These are phyloP conservation scores for Teunomyces atbi DNA, from an alignment of 805 yeast species.

Conservation along the genomic window DNA sequence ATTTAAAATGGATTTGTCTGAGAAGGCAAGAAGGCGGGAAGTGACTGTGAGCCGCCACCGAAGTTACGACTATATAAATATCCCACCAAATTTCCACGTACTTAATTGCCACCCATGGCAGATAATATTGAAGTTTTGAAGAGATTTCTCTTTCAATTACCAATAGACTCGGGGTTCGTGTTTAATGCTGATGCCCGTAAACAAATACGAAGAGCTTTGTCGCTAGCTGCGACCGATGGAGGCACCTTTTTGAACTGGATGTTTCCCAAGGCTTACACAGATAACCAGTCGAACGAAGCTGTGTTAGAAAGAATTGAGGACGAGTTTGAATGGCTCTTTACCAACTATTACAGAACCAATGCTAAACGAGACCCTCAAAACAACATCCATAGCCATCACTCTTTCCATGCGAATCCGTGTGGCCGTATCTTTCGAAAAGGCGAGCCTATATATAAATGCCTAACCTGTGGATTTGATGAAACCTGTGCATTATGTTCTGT, in stretches of 20 bases:
- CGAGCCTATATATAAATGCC: constrained; percentile 77
- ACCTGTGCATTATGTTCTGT: constrained; percentile 78
- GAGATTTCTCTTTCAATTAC: constrained; percentile 39
- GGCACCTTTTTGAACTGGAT: constrained; percentile 40
- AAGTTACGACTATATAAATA: not conserved
- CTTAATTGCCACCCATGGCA: not conserved
- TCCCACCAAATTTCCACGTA: not conserved
- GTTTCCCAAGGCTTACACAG: constrained; percentile 31
- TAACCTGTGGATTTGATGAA: constrained; percentile 75
- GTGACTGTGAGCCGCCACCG: not conserved
- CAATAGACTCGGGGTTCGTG: constrained; percentile 29
- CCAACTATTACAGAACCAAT: constrained; percentile 24
- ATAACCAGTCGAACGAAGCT: not conserved
- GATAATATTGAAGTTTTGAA: constrained; percentile 14
- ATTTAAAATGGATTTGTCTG: not conserved
- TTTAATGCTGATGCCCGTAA: constrained; percentile 26
- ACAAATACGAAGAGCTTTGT: constrained; percentile 44
- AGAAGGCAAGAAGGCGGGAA: not conserved
- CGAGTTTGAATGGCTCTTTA: constrained; percentile 33
- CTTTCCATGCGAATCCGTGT: constrained; percentile 66
- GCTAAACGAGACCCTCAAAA: constrained; percentile 16
- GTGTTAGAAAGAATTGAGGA: constrained; percentile 15
- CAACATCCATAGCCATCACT: constrained; percentile 27
- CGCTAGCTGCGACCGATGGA: constrained; percentile 38
- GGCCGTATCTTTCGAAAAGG: constrained; percentile 71